Evolutionary conservation across 768 basidiomycete species (phyloP).

Genomic region (Pleurotus djamor): DNA sequence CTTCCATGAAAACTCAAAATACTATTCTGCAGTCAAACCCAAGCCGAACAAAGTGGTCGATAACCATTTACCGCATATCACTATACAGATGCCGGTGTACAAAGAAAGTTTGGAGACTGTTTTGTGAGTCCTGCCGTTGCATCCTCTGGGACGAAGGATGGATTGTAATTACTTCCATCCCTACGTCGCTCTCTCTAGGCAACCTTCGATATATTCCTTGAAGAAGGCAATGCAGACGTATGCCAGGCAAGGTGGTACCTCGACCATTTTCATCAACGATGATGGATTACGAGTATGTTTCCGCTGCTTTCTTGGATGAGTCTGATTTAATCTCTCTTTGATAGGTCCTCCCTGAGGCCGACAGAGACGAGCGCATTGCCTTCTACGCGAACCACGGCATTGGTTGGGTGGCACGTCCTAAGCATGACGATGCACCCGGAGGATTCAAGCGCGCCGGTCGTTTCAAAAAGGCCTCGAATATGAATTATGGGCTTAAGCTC

Average conservation of each 20-base stretch:
- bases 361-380: slow-evolving; percentile 59
- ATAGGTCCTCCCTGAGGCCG: slow-evolving; percentile 54
- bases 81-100: slow-evolving; percentile 85
- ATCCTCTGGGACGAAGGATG: too few species aligned
- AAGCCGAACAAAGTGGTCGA: slow-evolving; percentile 44
- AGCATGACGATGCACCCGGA: slow-evolving; percentile 46
- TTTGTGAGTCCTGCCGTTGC: too few species aligned
- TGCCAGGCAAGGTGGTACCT: slow-evolving; percentile 80
- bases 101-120: slow-evolving; percentile 74
- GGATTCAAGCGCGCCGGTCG: slow-evolving; percentile 75
- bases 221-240: slow-evolving; percentile 88
- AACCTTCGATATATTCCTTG: slow-evolving; percentile 68
- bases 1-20: slow-evolving; percentile 76
- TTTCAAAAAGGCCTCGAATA: slow-evolving; percentile 93
- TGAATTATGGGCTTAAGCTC: slow-evolving; percentile 83
- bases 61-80: slow-evolving; percentile 67
- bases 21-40: slow-evolving; percentile 71
- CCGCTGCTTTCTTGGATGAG: neutral
- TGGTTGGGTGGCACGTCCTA: slow-evolving; percentile 77
- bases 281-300: slow-evolving; percentile 55
- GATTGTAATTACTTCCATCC: too few species aligned
- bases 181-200: too few species aligned
- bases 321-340: neutral
- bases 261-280: slow-evolving; percentile 74
- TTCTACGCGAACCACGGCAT: slow-evolving; percentile 75